Evolutionary conservation across 257 asterid genomes (phyloP).

Genomic region (Nicotiana paniculata): DNA sequence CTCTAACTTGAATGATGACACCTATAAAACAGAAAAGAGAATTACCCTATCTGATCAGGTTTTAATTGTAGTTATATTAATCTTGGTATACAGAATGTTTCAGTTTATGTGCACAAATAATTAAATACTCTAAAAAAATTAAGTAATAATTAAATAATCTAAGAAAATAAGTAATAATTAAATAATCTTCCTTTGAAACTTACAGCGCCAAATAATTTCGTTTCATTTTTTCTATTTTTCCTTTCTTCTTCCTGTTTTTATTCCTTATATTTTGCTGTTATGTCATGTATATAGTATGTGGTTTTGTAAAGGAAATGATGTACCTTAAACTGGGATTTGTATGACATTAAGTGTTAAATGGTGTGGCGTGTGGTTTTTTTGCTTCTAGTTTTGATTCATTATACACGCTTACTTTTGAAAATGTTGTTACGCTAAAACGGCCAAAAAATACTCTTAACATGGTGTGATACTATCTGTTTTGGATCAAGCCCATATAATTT

Average conservation of each 20-base stretch:
- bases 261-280: background rate
- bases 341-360: background rate
- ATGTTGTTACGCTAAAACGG: no score
- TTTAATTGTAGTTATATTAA: slow-evolving; percentile 18
- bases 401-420: no score
- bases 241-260: background rate
- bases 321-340: background rate
- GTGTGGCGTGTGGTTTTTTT: background rate
- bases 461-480: no score
- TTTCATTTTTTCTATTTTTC: background rate
- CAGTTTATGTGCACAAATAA: background rate
- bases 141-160: background rate
- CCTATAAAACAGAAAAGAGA: slow-evolving; percentile 3
- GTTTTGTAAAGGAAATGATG: background rate
- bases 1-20: slow-evolving; percentile 4
- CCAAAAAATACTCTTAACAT: no score
- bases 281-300: background rate
- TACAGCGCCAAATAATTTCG: background rate
- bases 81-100: slow-evolving; percentile 15
- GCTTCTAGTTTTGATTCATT: background rate
- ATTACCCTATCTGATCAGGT: slow-evolving; percentile 41
- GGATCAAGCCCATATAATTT: no score
- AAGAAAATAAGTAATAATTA: no score
- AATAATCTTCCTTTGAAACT: background rate
- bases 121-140: background rate